Percentiles rank a stretch among this genome's conserved stretches.
These are phyloP conservation scores for Laetiporus sulphureus DNA, from an alignment of 1,284 basidiomycete genomes.

Conservation along the genomic window DNA sequence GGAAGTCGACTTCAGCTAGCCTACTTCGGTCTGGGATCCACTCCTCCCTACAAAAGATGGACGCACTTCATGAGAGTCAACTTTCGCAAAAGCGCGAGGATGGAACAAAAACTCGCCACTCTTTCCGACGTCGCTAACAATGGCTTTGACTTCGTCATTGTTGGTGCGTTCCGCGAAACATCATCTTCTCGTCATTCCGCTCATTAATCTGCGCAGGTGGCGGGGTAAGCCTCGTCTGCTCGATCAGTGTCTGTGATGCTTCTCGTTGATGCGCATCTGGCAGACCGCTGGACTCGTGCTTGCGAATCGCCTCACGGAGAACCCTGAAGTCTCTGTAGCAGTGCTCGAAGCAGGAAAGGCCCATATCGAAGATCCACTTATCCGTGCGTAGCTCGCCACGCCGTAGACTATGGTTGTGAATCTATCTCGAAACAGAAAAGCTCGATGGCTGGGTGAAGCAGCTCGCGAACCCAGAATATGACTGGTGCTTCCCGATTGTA, in stretches of 20 bases:
- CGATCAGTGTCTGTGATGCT: not conserved
- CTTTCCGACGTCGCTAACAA: slow-evolving; percentile 3
- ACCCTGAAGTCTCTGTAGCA: slow-evolving; percentile 23
- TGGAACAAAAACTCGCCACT: slow-evolving; percentile 6
- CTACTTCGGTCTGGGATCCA: too few relatives aligned
- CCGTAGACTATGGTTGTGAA: not conserved
- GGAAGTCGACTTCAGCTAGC: too few relatives aligned
- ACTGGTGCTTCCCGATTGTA: slow-evolving; percentile 25
- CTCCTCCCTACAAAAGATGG: too few relatives aligned
- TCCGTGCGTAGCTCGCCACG: slow-evolving; percentile 12
- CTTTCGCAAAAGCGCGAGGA: too few relatives aligned
- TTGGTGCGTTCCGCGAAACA: not conserved
- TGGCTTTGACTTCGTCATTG: slow-evolving; percentile 10
- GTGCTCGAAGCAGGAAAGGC: slow-evolving; percentile 34
- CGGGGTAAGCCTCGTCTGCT: not conserved
- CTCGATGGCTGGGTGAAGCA: not conserved
- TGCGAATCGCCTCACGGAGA: slow-evolving; percentile 19
- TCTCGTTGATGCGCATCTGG: too few relatives aligned
- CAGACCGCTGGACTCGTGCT: slow-evolving; percentile 17
- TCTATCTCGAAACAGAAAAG: not conserved
- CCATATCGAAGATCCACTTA: slow-evolving; percentile 24
- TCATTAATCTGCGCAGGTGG: not conserved
- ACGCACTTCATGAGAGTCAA: too few relatives aligned
- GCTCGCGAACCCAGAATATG: slow-evolving; percentile 15
- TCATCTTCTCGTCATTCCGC: too few relatives aligned